Percentiles rank a stretch among this genome's conserved stretches.
These are phyloP conservation scores for Colletotrichum filicis DNA, from an alignment of 2,329 filamentous ascomycete genomes.

Conservation along the genomic window DNA sequence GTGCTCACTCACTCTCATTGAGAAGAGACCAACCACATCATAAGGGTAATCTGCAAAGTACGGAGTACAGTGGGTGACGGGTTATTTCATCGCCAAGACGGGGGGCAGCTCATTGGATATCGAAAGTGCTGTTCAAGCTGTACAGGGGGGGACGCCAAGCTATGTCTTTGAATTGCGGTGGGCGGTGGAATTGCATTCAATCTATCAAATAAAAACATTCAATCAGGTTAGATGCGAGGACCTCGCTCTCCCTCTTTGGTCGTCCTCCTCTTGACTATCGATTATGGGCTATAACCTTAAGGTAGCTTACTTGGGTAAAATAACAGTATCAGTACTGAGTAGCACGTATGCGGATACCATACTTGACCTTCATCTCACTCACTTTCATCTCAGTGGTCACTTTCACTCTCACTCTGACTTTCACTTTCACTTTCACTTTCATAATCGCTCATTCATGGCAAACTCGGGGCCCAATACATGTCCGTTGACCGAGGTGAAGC, in stretches of 20 bases:
- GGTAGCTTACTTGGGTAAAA: neutral
- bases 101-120: neutral
- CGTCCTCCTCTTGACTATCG: neutral
- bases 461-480: neutral
- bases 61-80: neutral
- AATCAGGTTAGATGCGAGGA: neutral
- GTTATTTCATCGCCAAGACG: neutral
- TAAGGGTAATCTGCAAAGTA: neutral
- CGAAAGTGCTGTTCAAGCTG: neutral
- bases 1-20: neutral
- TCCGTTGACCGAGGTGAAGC: slow-evolving; percentile 3
- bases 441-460: neutral
- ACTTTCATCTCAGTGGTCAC: neutral
- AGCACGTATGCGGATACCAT: neutral
- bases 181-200: neutral
- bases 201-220: neutral
- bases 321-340: neutral
- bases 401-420: neutral
- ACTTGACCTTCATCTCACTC: neutral
- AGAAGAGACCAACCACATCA: neutral
- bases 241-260: neutral
- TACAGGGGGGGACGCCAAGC: slow-evolving; percentile 19
- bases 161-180: slow-evolving; percentile 16
- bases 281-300: neutral
- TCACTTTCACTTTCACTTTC: neutral